Percentiles rank a stretch among this genome's conserved stretches.
Conservation (phyloP, 331 rosid genomes). For the Telfairia occidentalis region DNA sequence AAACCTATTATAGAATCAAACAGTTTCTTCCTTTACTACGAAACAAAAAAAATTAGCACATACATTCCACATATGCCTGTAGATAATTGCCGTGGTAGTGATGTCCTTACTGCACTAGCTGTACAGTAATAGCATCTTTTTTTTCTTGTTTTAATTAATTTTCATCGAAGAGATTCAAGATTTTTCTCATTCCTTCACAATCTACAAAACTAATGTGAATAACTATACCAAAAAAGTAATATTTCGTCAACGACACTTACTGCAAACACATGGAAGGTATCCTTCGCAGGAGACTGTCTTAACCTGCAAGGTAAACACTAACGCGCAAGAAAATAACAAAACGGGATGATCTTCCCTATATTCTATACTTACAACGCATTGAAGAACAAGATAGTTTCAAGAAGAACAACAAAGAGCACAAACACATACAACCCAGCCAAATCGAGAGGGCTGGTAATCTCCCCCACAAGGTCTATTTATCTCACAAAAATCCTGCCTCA, state of each 20-base stretch:
- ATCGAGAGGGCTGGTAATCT: too few relatives aligned
- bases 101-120: not conserved
- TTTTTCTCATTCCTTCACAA: not conserved
- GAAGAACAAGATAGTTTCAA: too few relatives aligned
- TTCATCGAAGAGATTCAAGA: not conserved
- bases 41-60: not conserved
- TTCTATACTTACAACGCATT: too few relatives aligned
- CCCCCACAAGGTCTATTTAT: too few relatives aligned
- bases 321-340: too few relatives aligned
- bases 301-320: too few relatives aligned
- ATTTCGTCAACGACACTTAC: not conserved
- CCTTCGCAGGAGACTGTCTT: too few relatives aligned
- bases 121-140: not conserved
- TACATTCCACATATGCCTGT: not conserved
- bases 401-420: too few relatives aligned
- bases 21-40: not conserved
- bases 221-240: not conserved
- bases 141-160: not conserved
- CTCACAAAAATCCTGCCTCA: too few relatives aligned
- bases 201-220: not conserved
- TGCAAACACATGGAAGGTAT: too few relatives aligned
- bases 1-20: not conserved
- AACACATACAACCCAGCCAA: too few relatives aligned
- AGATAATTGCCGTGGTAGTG: not conserved
- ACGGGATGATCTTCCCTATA: too few relatives aligned